These are phyloP conservation scores for Penicillium sp. DNA, from an alignment of 2,329 filamentous ascomycete species.

Conservation along the genomic window DNA sequence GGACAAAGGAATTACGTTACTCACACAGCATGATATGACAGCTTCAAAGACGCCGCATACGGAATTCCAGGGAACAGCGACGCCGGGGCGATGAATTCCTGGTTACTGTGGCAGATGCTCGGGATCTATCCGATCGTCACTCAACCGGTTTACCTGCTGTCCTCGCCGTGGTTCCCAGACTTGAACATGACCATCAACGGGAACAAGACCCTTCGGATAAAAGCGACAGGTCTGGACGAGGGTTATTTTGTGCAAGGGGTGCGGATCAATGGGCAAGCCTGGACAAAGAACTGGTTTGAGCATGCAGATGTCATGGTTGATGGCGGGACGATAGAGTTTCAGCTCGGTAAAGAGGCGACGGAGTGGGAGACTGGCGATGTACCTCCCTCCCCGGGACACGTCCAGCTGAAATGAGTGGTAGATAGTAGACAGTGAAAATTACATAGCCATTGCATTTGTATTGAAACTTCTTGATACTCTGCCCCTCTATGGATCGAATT, in stretches of 20 bases:
- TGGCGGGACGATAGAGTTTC: conserved; percentile 56
- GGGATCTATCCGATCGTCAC: conserved; percentile 55
- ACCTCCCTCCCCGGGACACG: conserved; percentile 55
- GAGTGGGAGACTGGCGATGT: conserved; percentile 56
- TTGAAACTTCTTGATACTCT: too few relatives aligned
- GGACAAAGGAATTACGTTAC: not conserved
- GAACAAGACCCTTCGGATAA: conserved; percentile 50
- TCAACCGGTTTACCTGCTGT: conserved; percentile 52
- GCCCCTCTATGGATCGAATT: not conserved
- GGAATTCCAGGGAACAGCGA: conserved; percentile 73
- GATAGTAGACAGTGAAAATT: too few relatives aligned
- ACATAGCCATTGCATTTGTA: too few relatives aligned
- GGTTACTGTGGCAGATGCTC: conserved; percentile 57
- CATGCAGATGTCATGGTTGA: conserved; percentile 52
- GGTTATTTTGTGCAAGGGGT: conserved; percentile 59
- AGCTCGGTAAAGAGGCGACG: conserved; percentile 41
- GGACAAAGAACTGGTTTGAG: conserved; percentile 61
- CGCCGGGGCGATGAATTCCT: conserved; percentile 59
- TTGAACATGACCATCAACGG: conserved; percentile 38
- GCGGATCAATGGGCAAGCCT: conserved; percentile 56
- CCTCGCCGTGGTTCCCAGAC: conserved; percentile 51
- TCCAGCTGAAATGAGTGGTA: not conserved
- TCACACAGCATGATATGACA: conserved; percentile 9
- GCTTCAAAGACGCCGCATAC: conserved; percentile 58
- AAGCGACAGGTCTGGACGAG: conserved; percentile 47